Conservation (phyloP, 2,329 filamentous ascomycete species). For the Arthrobotrys sphaeroides region DNA sequence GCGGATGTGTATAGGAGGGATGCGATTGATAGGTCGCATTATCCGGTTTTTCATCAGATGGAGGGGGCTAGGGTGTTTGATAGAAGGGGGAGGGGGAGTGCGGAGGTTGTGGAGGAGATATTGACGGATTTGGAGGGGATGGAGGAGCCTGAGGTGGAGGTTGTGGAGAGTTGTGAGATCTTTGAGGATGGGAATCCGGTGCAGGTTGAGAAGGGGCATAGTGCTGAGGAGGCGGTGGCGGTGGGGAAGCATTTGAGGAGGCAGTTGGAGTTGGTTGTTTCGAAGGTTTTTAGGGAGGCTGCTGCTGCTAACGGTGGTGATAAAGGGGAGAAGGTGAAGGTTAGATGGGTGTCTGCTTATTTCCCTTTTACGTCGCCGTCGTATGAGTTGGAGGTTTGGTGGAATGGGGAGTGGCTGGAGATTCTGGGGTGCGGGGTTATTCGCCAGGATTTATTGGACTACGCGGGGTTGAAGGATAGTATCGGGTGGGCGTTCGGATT, state of each 20-base stretch:
- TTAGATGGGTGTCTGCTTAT: slow-evolving; percentile 96
- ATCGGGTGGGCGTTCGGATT: slow-evolving; percentile 96
- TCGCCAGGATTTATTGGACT: slow-evolving; percentile 80
- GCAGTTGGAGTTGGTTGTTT: slow-evolving; percentile 86
- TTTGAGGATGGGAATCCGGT: slow-evolving; percentile 83
- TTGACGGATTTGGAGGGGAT: slow-evolving; percentile 68
- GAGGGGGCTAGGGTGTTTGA: slow-evolving; percentile 94
- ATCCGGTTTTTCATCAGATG: slow-evolving; percentile 98
- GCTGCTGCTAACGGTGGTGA: slow-evolving; percentile 65
- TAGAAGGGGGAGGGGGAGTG: slow-evolving; percentile 70
- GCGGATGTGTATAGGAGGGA: slow-evolving; percentile 96
- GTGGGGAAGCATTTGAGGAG: slow-evolving; percentile 86
- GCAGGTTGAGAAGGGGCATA: slow-evolving; percentile 74
- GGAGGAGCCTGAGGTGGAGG: slow-evolving; percentile 76
- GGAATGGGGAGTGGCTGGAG: slow-evolving; percentile 94
- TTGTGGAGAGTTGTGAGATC: slow-evolving; percentile 84
- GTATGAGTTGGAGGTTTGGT: slow-evolving; percentile 96
- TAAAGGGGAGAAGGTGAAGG: slow-evolving; percentile 77
- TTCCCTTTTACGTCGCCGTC: slow-evolving; percentile 97
- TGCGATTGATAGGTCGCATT: slow-evolving; percentile 93
- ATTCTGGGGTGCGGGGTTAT: slow-evolving; percentile 92
- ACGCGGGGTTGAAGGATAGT: slow-evolving; percentile 71
- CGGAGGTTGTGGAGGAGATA: slow-evolving; percentile 70
- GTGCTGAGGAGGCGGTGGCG: slow-evolving; percentile 79
- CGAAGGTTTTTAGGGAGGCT: slow-evolving; percentile 75